These are phyloP conservation scores for Citrus mangshanensis DNA, from an alignment of 345 rosid species.

Conservation along the genomic window DNA sequence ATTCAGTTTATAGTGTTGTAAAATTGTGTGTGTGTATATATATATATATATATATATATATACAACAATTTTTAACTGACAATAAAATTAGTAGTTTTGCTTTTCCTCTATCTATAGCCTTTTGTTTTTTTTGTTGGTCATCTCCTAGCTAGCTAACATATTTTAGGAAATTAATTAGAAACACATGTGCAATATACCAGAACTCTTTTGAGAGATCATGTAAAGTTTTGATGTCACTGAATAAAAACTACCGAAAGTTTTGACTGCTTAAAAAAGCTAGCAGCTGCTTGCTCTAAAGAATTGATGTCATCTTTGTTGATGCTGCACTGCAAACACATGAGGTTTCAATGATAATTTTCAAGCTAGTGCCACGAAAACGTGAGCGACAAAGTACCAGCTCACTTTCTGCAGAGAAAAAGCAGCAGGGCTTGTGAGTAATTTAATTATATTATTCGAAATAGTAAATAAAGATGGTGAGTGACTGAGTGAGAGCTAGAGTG, in stretches of 20 bases:
- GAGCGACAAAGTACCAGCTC: background rate
- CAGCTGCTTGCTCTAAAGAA: background rate
- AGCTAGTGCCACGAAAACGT: background rate
- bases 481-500: background rate
- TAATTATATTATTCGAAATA: background rate
- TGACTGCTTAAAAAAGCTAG: conserved; percentile 1
- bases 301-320: background rate
- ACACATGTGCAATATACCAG: background rate
- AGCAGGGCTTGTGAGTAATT: background rate
- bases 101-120: conserved; percentile 7
- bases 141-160: background rate
- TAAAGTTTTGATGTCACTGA: conserved; percentile 21
- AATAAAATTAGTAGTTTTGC: background rate
- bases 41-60: too few relatives aligned
- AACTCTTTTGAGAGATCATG: background rate
- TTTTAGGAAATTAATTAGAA: background rate
- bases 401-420: background rate
- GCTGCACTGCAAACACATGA: background rate
- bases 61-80: background rate
- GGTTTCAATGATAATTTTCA: conserved; percentile 4
- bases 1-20: too few relatives aligned
- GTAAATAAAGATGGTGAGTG: background rate
- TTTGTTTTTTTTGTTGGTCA: background rate
- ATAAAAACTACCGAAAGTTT: conserved; percentile 3
- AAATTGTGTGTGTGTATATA: too few relatives aligned